Conservation (phyloP, 129 eudicot species). For the Helianthus tuberosus region DNA sequence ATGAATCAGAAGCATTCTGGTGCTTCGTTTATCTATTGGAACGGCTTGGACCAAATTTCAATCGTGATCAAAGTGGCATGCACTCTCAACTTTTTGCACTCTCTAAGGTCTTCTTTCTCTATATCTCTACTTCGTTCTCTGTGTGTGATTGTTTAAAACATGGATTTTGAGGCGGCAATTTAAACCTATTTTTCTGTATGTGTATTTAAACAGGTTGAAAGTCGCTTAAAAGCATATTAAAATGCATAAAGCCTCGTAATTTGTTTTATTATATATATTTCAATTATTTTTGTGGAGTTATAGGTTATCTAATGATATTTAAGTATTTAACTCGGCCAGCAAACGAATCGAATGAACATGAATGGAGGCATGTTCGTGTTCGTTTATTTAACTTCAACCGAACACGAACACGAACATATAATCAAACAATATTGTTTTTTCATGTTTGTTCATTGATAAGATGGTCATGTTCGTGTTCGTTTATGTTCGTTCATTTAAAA, state of each 20-base stretch:
- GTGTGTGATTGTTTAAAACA: conserved; percentile 2
- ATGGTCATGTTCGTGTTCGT: too few relatives aligned
- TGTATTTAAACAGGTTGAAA: background rate
- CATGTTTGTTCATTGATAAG: too few relatives aligned
- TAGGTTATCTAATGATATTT: too few relatives aligned
- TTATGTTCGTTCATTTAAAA: too few relatives aligned
- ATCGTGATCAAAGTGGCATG: conserved; percentile 97
- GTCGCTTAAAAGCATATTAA: background rate
- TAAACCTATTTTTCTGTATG: background rate
- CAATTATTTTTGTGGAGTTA: too few relatives aligned
- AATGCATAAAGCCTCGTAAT: background rate
- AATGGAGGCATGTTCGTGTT: too few relatives aligned
- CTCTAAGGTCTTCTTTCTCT: conserved; percentile 68
- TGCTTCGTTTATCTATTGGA: conserved; percentile 91
- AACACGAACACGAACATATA: too few relatives aligned
- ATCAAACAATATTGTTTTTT: too few relatives aligned
- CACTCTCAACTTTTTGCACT: conserved; percentile 92
- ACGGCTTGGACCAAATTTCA: conserved; percentile 95
- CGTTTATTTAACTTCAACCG: too few relatives aligned
- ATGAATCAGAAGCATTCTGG: conserved; percentile 92
- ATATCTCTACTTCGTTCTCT: conserved; percentile 12
- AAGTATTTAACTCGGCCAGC: too few relatives aligned
- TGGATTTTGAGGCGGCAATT: background rate
- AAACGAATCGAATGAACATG: too few relatives aligned
- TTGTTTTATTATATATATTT: background rate